These are phyloP conservation scores for Prunus campanulata DNA, from an alignment of 306 rosid genomes.

Conservation along the genomic window DNA sequence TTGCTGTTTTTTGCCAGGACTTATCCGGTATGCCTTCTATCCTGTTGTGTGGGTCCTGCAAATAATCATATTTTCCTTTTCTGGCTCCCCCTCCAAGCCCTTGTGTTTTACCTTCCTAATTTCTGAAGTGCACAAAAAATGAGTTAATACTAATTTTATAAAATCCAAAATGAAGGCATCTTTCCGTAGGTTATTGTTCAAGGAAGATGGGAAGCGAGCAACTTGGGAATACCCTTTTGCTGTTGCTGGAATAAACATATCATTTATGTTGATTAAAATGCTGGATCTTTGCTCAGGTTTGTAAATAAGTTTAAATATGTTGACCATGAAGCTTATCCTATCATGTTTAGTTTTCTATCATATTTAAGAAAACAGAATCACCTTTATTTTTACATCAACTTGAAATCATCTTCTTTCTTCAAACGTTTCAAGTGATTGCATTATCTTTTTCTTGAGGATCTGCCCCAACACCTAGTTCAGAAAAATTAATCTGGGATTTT, in stretches of 20 bases:
- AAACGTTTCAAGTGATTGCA: background rate
- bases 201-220: slow-evolving; percentile 80
- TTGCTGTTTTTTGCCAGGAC: slow-evolving; percentile 75
- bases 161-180: slow-evolving; percentile 88
- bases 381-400: background rate
- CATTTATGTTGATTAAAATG: slow-evolving; percentile 90
- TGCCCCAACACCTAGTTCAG: background rate
- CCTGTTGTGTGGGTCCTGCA: slow-evolving; percentile 12
- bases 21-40: slow-evolving; percentile 63
- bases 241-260: slow-evolving; percentile 87
- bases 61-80: background rate
- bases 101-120: slow-evolving; percentile 27
- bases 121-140: slow-evolving; percentile 18
- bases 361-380: too few relatives aligned
- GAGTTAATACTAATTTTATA: slow-evolving; percentile 59
- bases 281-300: slow-evolving; percentile 77
- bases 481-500: background rate
- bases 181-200: slow-evolving; percentile 78
- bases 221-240: slow-evolving; percentile 99
- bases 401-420: slow-evolving; percentile 8
- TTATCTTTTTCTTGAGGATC: background rate
- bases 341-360: too few relatives aligned
- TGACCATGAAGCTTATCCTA: background rate
- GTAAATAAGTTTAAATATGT: slow-evolving; percentile 5
- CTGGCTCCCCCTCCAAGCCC: background rate